Base-by-base conservation (phyloP, 2,329 filamentous ascomycete genomes). In the Colletotrichum neosansevieriae region DNA sequence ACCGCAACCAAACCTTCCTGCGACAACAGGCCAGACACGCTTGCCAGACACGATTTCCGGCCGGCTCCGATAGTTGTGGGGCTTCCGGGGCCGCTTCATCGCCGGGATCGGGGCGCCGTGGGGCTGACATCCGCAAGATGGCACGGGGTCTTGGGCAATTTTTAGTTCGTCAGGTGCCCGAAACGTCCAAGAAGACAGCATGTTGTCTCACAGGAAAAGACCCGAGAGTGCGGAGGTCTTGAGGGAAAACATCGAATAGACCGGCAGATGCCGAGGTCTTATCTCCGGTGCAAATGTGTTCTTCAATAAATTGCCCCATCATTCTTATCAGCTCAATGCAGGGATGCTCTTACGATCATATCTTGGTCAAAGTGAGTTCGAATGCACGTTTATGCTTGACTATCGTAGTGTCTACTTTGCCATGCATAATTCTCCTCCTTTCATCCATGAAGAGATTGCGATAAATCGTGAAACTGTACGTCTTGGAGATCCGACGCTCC, bases 141-240 rank as follows among this genome's bases (percentile, higher is more conserved):
- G 29, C 29, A 29, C 7, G 7, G 29, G 7, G 36, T 38, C 36
- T 38, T 11, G 4, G 13, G 36, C 11, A 38, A 38, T 13, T 12
- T 19, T 10, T 0, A 6, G 17, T n/a, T n/a, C 0, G 24, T 53
- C 13, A 24, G n/a, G 2, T 34, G 13, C 36, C 36, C 36, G 0
- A 17, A 34, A 1, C 6, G 32, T 2, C 19, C 4, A 32, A 34
- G 29, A 29, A 6, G 29, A 17, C 10, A 7, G 6, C 4, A 12
- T 9, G 34, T 19, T 53, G 15, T 17, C 29, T 19, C 2, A 32
- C 10, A 32, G 12, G 17, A n/a, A 29, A 34, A 17, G 29, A 53
- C 24, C 12, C 17, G 15, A 29, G 24, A 53, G 17, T 1, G 21
- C 3, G 49, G 7, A 53, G 29, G 11, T 53, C 49, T 32, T 17